phyloP scores from a whole-genome alignment of 805 yeast species.

The Wickerhamiella parazyma region DNA sequence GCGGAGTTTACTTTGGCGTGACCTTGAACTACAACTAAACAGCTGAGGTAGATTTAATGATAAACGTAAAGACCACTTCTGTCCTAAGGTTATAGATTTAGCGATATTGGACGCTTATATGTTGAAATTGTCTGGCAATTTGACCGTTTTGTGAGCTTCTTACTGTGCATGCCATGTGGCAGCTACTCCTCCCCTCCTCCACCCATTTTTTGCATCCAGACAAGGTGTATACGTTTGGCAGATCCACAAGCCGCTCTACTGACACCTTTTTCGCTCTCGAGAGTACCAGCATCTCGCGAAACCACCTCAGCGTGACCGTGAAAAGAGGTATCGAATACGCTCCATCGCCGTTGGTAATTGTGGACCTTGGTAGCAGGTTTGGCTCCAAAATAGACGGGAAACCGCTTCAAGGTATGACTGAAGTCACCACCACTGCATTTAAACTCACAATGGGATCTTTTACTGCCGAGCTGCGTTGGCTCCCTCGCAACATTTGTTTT shows the following conservation, averaged over 20 bases:
- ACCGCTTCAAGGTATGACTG: background rate
- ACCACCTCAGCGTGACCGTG: slow-evolving; percentile 17
- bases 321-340: background rate
- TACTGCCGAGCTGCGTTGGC: slow-evolving; percentile 18
- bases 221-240: slow-evolving; percentile 17
- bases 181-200: background rate
- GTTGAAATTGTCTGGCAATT: background rate
- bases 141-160: no score
- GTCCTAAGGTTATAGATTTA: no score
- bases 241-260: slow-evolving; percentile 9
- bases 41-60: no score
- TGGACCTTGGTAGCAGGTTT: slow-evolving; percentile 12
- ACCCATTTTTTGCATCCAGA: slow-evolving; percentile 15
- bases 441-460: slow-evolving; percentile 16
- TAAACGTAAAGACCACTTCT: no score
- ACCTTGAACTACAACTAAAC: slow-evolving; percentile 30
- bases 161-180: background rate
- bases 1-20: slow-evolving; percentile 49
- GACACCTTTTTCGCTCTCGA: background rate
- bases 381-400: slow-evolving; percentile 17
- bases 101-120: no score
- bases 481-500: slow-evolving; percentile 18
- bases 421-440: slow-evolving; percentile 11
- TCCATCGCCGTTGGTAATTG: background rate
- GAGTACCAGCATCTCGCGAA: slow-evolving; percentile 17